Evolutionary conservation across 2,329 filamentous ascomycete species (phyloP), one percentile per base, ranked within the genome.

Genomic region (Allantophomopsis cytisporea): DNA sequence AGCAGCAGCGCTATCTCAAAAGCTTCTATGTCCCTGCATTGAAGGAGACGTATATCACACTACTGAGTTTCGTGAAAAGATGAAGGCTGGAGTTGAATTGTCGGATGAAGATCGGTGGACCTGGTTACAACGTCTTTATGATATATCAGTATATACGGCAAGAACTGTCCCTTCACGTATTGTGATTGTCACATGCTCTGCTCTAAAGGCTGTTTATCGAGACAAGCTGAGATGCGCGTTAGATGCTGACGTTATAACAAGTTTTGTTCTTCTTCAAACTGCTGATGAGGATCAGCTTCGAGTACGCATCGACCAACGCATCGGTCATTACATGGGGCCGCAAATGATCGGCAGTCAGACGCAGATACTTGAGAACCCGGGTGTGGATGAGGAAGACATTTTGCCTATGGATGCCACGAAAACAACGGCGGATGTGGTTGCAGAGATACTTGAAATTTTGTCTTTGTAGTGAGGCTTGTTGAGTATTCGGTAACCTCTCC

Each of bases 11-110:
- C 38, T 65, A n/a, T 51, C 56, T 0, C 36, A 46, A 1, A 46
- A 35, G 7, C 43, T 63, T 0, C 40, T 46, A 12, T 47, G 52
- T 3, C 55, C 60, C 0, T 60, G 57, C 43, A 54, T 65, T n/a
- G 61, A 65, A 43, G 62, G 61, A 3, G 62, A 64, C 37, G 50
- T 50, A 2, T 45, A 63, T 2, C 61, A 64, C 43, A 56, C 51
- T 2, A 45, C 40, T 10, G 47, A 44, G 7, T 54, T 60, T 7
- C 39, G 61, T 0, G 47, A 28, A 8, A 58, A 52, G 37, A 62
- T 61, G 59, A 46, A 44, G 1, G 44, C 43, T 0, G 48, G 50
- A 5, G 47, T 47, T 5, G 45, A 60, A 1, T 47, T 64, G 5
- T 43, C 45, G 3, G 58, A 63, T 36, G 43, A 52, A 5, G 56